Base-by-base conservation (phyloP, 2,329 filamentous ascomycete species). In the Aureobasidium sp. region DNA sequence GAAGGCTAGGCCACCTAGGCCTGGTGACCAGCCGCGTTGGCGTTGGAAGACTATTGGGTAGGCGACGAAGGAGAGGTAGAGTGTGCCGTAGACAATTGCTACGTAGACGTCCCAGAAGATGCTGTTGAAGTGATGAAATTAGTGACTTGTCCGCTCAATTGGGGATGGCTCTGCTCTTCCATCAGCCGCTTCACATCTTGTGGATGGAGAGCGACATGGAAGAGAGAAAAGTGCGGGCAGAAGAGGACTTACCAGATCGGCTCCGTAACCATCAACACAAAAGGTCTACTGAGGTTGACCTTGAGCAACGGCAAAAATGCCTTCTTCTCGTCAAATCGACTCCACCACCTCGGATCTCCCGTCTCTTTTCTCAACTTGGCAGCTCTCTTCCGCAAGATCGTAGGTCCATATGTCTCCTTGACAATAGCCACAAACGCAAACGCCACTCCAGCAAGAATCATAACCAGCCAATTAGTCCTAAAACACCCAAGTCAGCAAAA, bases 261-360 rank as follows among this genome's bases (percentile, higher is more conserved):
- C 69, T 84, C 82, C 16, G 72, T 77, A 33, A 73, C 70, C 7
- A 80, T 80, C 18, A 85, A 78, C 9, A 78, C 69, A 55, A 82
- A 78, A 0, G 83, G 82, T 7, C 83, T 76, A 23, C 78, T 80
- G 23, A 83, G 71, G 1, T 76, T 77, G 13, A 75, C 66, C 38
- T 74, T 73, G 4, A 81, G 70, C 3, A 78, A 75, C 16, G 70
- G 64, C 13, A 69, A 25, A 50, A 87, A 78, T 23, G 48, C 31
- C 38, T 88, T 78, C 70, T 85, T 88, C 67, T 91, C 84, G 73
- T 96, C 93, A 73, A 94, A 95, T 50, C 90, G 88, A 71, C 86
- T 91, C 90, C 91, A 95, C 82, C 89, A 93, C 56, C 91, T 81
- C 6, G 86, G 82, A 68, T 95, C 91, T 42, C 86, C 87, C 0